A percentile compares a stretch with the other conserved stretches of the same genome.
phyloP scores from a whole-genome alignment of 257 asterid genomes.

The Ocimum tenuiflorum region DNA sequence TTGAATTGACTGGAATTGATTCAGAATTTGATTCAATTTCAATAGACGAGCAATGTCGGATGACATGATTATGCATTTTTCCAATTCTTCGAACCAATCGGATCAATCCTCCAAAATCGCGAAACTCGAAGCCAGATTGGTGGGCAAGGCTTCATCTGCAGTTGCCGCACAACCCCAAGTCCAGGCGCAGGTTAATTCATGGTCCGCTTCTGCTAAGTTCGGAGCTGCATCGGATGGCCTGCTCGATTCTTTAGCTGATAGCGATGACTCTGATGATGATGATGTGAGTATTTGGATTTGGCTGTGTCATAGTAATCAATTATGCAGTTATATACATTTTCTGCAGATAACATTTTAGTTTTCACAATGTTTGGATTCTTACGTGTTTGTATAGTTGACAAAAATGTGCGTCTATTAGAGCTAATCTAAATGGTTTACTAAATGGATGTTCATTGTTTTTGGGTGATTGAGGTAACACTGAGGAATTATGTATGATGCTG shows the following conservation, averaged over 20 bases:
- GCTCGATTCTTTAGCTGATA: slow-evolving; percentile 45
- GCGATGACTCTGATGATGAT: slow-evolving; percentile 68
- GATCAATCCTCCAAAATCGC: slow-evolving; percentile 84
- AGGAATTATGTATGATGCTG: slow-evolving; percentile 15
- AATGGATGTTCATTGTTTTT: slow-evolving; percentile 1
- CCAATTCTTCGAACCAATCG: slow-evolving; percentile 89
- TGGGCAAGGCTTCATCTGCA: slow-evolving; percentile 65
- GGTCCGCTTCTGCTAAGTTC: slow-evolving; percentile 44
- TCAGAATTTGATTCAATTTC: slow-evolving; percentile 13
- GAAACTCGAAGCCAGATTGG: slow-evolving; percentile 85
- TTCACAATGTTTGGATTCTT: background rate
- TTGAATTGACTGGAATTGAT: slow-evolving; percentile 27
- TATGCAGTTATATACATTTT: background rate
- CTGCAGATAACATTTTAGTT: background rate
- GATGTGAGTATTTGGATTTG: slow-evolving; percentile 45
- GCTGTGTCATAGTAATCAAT: background rate
- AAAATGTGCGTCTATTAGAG: background rate
- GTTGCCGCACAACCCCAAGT: slow-evolving; percentile 32
- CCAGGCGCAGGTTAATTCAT: slow-evolving; percentile 48
- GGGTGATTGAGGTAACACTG: background rate
- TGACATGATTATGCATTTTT: slow-evolving; percentile 59
- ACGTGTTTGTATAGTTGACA: slow-evolving; percentile 15
- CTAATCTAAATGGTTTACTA: background rate
- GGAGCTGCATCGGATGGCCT: slow-evolving; percentile 33
- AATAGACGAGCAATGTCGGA: slow-evolving; percentile 53